Conservation (phyloP, 1,284 basidiomycete species). For the Jaminaea rosea region DNA sequence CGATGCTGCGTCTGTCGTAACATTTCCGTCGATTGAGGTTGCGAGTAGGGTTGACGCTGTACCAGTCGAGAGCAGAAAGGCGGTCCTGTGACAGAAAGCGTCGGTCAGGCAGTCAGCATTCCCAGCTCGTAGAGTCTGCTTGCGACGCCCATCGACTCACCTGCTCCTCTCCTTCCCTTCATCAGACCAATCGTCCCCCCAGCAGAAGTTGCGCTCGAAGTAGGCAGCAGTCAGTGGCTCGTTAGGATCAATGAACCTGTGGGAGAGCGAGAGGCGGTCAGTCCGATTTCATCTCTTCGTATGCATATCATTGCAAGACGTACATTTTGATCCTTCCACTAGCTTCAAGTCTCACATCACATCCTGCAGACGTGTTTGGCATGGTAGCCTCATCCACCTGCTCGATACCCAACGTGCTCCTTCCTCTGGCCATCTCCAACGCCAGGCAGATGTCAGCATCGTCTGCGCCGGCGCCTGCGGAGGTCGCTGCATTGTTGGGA, state of each 20-base stretch:
- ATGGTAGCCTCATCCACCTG: not conserved
- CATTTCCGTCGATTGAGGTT: too few relatives aligned
- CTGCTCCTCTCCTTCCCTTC: too few relatives aligned
- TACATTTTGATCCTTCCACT: not conserved
- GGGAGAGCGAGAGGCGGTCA: conserved; percentile 16
- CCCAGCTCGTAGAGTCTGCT: too few relatives aligned
- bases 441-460: not conserved
- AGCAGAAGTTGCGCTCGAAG: conserved; percentile 34
- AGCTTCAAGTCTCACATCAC: not conserved
- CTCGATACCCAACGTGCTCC: not conserved
- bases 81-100: too few relatives aligned
- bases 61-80: not conserved
- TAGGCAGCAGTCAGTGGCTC: conserved; percentile 22
- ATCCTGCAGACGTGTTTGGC: not conserved
- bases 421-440: not conserved
- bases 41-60: not conserved
- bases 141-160: not conserved
- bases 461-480: not conserved
- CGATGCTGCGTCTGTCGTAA: too few relatives aligned
- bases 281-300: not conserved
- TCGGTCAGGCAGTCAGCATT: too few relatives aligned
- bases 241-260: conserved; percentile 24
- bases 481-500: too few relatives aligned
- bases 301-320: not conserved
- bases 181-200: conserved; percentile 11